These are phyloP conservation scores for Steccherinum ochraceum DNA, from an alignment of 768 basidiomycete genomes.

Conservation along the genomic window DNA sequence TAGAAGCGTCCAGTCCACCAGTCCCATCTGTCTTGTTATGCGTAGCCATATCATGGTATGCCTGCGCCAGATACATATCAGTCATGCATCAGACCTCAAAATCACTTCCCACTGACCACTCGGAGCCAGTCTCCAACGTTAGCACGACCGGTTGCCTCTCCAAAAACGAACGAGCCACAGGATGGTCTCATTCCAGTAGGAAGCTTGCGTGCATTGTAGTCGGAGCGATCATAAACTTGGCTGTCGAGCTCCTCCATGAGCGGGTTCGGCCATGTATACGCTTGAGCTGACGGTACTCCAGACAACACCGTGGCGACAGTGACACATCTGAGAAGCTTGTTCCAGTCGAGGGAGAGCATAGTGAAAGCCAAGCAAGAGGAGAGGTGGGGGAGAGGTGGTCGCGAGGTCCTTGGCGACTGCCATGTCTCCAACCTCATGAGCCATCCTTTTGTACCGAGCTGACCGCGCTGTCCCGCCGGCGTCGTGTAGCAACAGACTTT, in stretches of 20 bases:
- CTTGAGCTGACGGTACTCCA: neutral
- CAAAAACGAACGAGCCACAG: neutral
- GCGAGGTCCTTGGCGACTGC: no score
- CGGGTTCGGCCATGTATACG: constrained; percentile 1
- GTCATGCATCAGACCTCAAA: no score
- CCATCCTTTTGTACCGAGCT: no score
- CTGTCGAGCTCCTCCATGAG: neutral
- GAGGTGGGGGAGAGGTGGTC: no score
- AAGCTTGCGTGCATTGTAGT: neutral
- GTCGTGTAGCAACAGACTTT: no score
- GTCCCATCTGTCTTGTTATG: constrained; percentile 38
- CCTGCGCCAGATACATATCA: no score
- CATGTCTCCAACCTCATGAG: no score
- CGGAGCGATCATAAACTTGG: neutral
- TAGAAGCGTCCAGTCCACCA: constrained; percentile 46
- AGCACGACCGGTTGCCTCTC: neutral
- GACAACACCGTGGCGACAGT: neutral
- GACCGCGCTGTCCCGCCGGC: no score
- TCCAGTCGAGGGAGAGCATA: no score
- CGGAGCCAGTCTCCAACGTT: constrained; percentile 2
- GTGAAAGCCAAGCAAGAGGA: no score
- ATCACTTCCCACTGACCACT: neutral
- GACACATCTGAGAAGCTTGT: neutral
- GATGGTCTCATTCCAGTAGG: neutral
- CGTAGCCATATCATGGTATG: constrained; percentile 47